Conservation (phyloP, 169 alveolate genomes). For the Eimeria tenella region DNA sequence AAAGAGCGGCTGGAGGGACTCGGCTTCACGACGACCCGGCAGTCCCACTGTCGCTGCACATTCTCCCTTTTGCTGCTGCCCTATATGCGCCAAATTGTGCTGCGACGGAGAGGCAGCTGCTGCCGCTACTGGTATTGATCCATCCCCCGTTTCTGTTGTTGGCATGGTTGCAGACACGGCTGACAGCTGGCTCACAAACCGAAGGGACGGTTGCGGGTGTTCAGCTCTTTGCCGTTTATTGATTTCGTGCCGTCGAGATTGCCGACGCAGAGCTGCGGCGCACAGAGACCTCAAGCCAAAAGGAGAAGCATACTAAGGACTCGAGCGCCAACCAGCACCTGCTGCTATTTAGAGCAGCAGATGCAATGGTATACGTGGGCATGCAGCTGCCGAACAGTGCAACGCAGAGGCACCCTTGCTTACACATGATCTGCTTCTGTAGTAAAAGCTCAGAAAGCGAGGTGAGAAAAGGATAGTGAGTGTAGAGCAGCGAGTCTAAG, state of each 20-base stretch:
- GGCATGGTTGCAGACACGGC: conserved; percentile 68
- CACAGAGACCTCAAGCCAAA: not conserved
- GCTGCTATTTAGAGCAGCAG: not conserved
- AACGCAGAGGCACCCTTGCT: not conserved
- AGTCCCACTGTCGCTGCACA: not conserved
- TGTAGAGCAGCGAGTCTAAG: conserved; percentile 13
- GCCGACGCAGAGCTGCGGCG: conserved; percentile 3
- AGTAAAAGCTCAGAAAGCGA: conserved; percentile 12
- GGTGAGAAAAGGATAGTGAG: conserved; percentile 30
- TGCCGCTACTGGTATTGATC: not conserved
- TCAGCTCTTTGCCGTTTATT: not conserved
- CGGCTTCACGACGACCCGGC: not conserved
- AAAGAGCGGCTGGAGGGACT: conserved; percentile 29
- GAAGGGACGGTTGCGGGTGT: conserved; percentile 50
- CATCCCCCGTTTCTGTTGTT: not conserved
- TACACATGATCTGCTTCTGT: conserved; percentile 31
- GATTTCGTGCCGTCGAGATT: not conserved
- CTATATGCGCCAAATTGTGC: not conserved
- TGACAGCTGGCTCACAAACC: conserved; percentile 45
- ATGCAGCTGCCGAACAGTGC: not conserved
- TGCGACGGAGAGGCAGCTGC: not conserved
- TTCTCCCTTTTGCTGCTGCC: not conserved
- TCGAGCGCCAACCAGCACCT: not conserved
- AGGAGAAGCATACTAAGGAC: not conserved
- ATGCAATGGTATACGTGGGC: not conserved